These are phyloP conservation scores for Amanita brunnescens DNA, from an alignment of 768 basidiomycete genomes.

Conservation along the genomic window DNA sequence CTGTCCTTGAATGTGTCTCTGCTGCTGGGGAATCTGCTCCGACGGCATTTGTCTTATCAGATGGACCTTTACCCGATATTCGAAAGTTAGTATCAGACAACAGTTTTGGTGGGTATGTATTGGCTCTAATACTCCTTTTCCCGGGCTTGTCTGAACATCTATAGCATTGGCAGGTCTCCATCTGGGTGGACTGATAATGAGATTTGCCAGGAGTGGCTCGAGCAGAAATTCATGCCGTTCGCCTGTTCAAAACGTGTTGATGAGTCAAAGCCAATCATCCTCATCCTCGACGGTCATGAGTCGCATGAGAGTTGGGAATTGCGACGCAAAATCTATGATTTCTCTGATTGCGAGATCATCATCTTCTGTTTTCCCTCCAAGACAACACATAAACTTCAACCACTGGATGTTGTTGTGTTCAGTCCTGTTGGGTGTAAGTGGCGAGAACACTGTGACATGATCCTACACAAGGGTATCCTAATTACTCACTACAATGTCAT, in stretches of 20 bases:
- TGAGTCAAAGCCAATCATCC: slow-evolving; percentile 24
- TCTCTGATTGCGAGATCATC: slow-evolving; percentile 25
- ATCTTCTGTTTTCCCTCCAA: slow-evolving; percentile 6
- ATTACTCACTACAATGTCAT: slow-evolving; percentile 19
- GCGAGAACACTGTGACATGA: slow-evolving; percentile 18
- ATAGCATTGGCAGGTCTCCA: slow-evolving; percentile 4
- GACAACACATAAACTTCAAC: slow-evolving; percentile 33
- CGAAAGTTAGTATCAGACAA: slow-evolving; percentile 4
- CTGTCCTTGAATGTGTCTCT: slow-evolving; percentile 29
- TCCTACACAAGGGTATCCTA: slow-evolving; percentile 13
- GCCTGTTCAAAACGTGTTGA: slow-evolving; percentile 14
- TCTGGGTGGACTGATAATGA: neutral
- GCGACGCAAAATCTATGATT: slow-evolving; percentile 22
- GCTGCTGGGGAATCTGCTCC: slow-evolving; percentile 23
- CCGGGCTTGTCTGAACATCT: neutral
- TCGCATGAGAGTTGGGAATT: slow-evolving; percentile 27
- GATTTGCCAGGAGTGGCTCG: slow-evolving; percentile 25
- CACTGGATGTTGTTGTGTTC: slow-evolving; percentile 37
- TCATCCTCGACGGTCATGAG: slow-evolving; percentile 36
- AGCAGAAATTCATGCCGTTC: slow-evolving; percentile 28
- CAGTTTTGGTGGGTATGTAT: slow-evolving; percentile 33
- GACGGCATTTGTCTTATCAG: slow-evolving; percentile 14
- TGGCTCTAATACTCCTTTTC: slow-evolving; percentile 28
- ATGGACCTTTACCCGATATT: slow-evolving; percentile 14
- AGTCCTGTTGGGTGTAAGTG: slow-evolving; percentile 24